Conservation (phyloP, 148 eudicot species). For the Camellia japonica region DNA sequence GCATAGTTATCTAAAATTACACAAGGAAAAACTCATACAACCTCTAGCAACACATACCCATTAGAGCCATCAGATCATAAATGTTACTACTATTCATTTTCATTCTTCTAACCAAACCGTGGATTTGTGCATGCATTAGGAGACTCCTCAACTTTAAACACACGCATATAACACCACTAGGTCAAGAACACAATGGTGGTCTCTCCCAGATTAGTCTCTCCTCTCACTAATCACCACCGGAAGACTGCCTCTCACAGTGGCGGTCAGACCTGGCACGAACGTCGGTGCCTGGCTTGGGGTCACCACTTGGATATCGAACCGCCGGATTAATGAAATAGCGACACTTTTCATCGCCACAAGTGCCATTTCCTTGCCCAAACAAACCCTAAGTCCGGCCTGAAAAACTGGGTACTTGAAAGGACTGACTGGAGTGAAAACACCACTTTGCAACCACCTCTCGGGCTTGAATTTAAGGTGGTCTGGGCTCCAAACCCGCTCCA, state of each 20-base stretch:
- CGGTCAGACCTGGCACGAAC: conserved; percentile 66
- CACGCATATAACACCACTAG: no score
- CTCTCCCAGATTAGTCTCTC: background rate
- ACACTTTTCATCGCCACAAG: conserved; percentile 31
- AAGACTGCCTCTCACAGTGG: conserved; percentile 59
- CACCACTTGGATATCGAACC: conserved; percentile 39
- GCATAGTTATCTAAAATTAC: no score
- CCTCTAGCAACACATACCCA: no score
- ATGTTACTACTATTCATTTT: no score
- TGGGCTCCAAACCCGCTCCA: conserved; percentile 23
- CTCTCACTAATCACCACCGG: conserved; percentile 38
- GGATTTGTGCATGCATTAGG: no score
- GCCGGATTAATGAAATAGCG: conserved; percentile 28
- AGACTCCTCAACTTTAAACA: no score
- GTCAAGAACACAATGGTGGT: no score
- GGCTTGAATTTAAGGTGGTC: conserved; percentile 27
- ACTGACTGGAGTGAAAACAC: conserved; percentile 9
- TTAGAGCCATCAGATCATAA: no score
- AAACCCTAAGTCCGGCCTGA: conserved; percentile 29
- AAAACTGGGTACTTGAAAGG: conserved; percentile 30
- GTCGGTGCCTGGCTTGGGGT: conserved; percentile 22
- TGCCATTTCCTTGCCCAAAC: conserved; percentile 30
- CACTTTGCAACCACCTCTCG: conserved; percentile 18
- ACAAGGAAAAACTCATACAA: no score
- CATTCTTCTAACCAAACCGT: no score